phyloP scores from a whole-genome alignment of 2,329 filamentous ascomycete genomes.

The Corinectria fuckeliana region DNA sequence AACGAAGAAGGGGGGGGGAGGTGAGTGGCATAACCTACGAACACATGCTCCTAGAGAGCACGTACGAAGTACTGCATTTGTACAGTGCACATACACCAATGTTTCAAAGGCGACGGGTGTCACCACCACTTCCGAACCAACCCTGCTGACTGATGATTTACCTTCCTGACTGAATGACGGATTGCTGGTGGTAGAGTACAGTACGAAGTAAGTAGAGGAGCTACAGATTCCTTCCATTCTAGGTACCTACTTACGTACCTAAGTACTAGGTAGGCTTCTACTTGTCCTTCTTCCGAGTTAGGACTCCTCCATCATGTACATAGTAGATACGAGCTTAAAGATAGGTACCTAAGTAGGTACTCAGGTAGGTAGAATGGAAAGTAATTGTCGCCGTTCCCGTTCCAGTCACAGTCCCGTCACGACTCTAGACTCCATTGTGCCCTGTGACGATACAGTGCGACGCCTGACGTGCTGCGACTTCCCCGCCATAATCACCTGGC shows the following conservation, averaged over 20 bases:
- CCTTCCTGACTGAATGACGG: too few relatives aligned
- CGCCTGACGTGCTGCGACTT: constrained; percentile 31
- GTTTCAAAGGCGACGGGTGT: neutral
- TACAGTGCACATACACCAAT: neutral
- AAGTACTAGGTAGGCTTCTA: neutral
- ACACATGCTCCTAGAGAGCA: neutral
- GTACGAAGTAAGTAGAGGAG: too few relatives aligned
- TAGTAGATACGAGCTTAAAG: neutral
- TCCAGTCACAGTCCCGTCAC: constrained; percentile 14
- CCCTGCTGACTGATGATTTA: neutral
- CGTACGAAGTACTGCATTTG: neutral
- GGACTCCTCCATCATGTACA: neutral
- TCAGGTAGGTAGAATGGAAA: neutral
- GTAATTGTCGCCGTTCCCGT: neutral
- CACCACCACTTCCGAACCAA: neutral
- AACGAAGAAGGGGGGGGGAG: neutral
- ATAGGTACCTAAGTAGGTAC: too few relatives aligned
- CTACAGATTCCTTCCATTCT: too few relatives aligned
- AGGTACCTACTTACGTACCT: neutral
- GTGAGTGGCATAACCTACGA: too few relatives aligned
- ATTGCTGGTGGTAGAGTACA: too few relatives aligned
- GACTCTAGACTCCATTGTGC: too few relatives aligned
- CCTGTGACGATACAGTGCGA: constrained; percentile 35
- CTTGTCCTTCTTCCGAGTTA: neutral
- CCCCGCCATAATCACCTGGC: constrained; percentile 38